A percentile compares a stretch with the other conserved stretches of the same genome.
These are phyloP conservation scores for Fusarium penzigii DNA, from an alignment of 2,329 filamentous ascomycete species.

Conservation along the genomic window DNA sequence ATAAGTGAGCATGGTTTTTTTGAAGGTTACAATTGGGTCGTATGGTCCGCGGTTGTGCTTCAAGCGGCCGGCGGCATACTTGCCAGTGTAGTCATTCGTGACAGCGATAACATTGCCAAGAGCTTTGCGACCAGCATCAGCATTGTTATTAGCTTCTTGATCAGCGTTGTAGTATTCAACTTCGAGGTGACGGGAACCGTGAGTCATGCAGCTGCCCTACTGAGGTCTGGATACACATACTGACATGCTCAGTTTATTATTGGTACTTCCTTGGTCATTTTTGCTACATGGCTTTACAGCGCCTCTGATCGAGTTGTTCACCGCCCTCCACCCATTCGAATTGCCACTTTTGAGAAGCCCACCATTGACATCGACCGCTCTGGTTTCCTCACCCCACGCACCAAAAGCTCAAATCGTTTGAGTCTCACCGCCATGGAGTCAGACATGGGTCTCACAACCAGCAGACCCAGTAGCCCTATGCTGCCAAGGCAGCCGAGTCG, in stretches of 20 bases:
- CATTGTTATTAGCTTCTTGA: conserved; percentile 82
- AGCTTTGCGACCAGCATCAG: conserved; percentile 93
- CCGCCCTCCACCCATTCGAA: conserved; percentile 65
- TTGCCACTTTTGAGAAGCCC: conserved; percentile 77
- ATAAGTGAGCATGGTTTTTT: conserved; percentile 89
- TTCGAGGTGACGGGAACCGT: conserved; percentile 73
- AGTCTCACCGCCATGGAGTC: conserved; percentile 44
- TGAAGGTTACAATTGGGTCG: conserved; percentile 87
- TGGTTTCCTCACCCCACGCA: conserved; percentile 39
- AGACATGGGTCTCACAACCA: conserved; percentile 45
- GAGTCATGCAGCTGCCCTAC: conserved; percentile 40
- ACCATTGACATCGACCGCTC: conserved; percentile 46
- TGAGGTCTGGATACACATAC: conserved; percentile 2
- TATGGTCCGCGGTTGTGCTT: conserved; percentile 81
- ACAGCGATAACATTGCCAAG: conserved; percentile 75
- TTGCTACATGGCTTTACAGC: conserved; percentile 84
- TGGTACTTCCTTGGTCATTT: conserved; percentile 76
- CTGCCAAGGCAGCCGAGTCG: conserved; percentile 41
- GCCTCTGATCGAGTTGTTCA: conserved; percentile 56
- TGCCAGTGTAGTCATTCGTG: conserved; percentile 47
- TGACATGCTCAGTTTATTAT: conserved; percentile 67
- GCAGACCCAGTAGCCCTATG: conserved; percentile 49
- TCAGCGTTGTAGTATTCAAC: conserved; percentile 83
- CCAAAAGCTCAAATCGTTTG: conserved; percentile 35
- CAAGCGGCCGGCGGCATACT: conserved; percentile 85